Percentiles rank a stretch among this genome's conserved stretches.
Evolutionary conservation across 176 grass and related monocot genomes (phyloP).

Genomic region (Oryza meyeriana): DNA sequence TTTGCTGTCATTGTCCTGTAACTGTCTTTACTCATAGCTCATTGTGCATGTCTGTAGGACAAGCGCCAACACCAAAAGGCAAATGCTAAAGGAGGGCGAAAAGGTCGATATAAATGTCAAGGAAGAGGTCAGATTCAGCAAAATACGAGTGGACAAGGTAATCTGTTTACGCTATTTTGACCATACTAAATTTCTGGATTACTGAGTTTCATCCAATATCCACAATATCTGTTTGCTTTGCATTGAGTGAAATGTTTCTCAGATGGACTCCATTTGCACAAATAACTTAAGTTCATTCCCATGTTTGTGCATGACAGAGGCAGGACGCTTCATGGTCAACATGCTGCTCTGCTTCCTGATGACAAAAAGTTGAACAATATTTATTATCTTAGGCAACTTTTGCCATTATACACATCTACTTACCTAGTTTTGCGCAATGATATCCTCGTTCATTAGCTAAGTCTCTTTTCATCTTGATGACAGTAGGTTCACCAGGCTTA

Average conservation of each 20-base stretch:
- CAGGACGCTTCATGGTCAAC: background rate
- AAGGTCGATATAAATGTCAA: slow-evolving; percentile 41
- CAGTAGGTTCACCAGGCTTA: background rate
- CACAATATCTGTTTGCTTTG: background rate
- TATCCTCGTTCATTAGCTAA: background rate
- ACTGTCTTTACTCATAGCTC: slow-evolving; percentile 12
- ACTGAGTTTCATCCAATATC: background rate
- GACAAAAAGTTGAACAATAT: background rate
- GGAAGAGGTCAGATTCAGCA: slow-evolving; percentile 52
- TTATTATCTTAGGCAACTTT: background rate
- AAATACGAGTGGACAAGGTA: slow-evolving; percentile 54
- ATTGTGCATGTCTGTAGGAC: slow-evolving; percentile 37
- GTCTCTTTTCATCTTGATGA: background rate
- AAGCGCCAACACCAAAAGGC: slow-evolving; percentile 27
- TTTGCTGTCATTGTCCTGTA: background rate
- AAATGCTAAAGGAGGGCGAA: slow-evolving; percentile 51
- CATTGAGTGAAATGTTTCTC: background rate
- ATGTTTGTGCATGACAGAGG: background rate
- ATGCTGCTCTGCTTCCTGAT: background rate
- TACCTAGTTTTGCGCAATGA: background rate
- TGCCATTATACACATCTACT: background rate
- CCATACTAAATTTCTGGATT: background rate
- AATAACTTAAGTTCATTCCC: background rate
- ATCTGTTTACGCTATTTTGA: background rate
- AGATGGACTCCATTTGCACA: background rate